These are phyloP conservation scores for Talaromyces adpressus DNA, from an alignment of 495 filamentous ascomycete genomes.

Conservation along the genomic window DNA sequence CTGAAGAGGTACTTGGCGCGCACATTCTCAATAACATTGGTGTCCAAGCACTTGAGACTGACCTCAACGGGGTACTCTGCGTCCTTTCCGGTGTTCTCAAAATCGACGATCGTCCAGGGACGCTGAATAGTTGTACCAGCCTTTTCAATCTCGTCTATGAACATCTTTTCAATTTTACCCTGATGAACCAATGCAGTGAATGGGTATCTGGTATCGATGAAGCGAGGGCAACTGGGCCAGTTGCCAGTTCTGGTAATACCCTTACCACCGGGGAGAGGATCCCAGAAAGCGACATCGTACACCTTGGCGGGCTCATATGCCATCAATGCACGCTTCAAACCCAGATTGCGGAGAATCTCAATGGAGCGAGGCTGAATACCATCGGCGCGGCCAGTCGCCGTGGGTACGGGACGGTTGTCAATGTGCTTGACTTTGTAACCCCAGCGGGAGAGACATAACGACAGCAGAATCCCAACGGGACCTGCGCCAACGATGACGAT, in stretches of 20 bases:
- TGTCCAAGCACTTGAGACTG: constrained; percentile 66
- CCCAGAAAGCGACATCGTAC: constrained; percentile 63
- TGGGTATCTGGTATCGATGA: constrained; percentile 60
- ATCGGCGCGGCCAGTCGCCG: constrained; percentile 65
- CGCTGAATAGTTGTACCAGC: constrained; percentile 50
- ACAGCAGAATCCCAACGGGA: constrained; percentile 79
- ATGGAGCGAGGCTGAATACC: constrained; percentile 68
- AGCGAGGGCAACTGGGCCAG: constrained; percentile 57
- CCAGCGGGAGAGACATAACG: constrained; percentile 69
- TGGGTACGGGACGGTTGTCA: constrained; percentile 57
- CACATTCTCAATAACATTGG: constrained; percentile 56
- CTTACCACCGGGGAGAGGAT: constrained; percentile 40
- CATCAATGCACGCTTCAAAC: constrained; percentile 57
- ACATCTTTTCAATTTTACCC: constrained; percentile 58
- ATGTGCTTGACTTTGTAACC: constrained; percentile 64
- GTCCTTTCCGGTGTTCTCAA: constrained; percentile 52
- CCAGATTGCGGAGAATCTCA: constrained; percentile 61
- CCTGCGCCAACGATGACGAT: constrained; percentile 85
- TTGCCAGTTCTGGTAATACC: constrained; percentile 56
- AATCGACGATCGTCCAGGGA: constrained; percentile 56
- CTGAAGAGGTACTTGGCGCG: constrained; percentile 60
- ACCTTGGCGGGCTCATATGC: constrained; percentile 57
- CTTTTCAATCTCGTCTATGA: constrained; percentile 56
- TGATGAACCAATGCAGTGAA: constrained; percentile 61
- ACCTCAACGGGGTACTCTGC: constrained; percentile 57